Evolutionary conservation across 805 yeast genomes (phyloP), one percentile per base, ranked within the genome.

Genomic region (Metschnikowia continentalis): DNA sequence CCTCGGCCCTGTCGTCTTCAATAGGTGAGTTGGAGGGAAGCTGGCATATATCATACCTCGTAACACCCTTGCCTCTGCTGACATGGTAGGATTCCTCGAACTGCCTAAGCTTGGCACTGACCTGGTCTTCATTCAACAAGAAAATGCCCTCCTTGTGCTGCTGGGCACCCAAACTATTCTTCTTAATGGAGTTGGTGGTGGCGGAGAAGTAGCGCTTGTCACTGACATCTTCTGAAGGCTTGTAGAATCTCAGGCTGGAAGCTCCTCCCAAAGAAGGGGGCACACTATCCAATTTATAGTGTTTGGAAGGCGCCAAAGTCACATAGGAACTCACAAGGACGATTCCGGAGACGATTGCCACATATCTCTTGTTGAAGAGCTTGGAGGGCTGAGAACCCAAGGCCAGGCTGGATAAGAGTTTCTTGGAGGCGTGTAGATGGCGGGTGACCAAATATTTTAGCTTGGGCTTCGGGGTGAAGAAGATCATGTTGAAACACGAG

Each of bases 1-100:
- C 86, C 63, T 91, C 98, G 2, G 92, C 80, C 53, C 94, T 81
- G 62, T 89, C 96, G 65, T 94, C 99, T 66, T 94, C 99, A 56
- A 91, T 89, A 10, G 98, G 98, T 48, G 86, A 83, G 66, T 94
- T 94, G 41, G 95, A 86, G 7, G 97, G 87, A 47, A 94, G 71
- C 68, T 94, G 99, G 36, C 94, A 80, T 26, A 90, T 79, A 65
- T 94, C 99, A 63, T 90, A 92, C 51, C 99, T 77, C 10, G 82
- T 66, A 17, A 94, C 92, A 19, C 98, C 98, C 54, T 86, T 84
- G 11, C 92, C 91, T 52, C 97, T 77, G 57, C 87, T 84, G 19
- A 92, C 92, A 33, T 72, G 65, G 61, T 84, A 88, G 54, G 92
- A 83, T 66, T 91, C 94, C 64, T 92, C 96, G 57, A 76, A 74